Evolutionary conservation across 331 rosid genomes (phyloP), one percentile per base, ranked within the genome.

Genomic region (Telfairia occidentalis): DNA sequence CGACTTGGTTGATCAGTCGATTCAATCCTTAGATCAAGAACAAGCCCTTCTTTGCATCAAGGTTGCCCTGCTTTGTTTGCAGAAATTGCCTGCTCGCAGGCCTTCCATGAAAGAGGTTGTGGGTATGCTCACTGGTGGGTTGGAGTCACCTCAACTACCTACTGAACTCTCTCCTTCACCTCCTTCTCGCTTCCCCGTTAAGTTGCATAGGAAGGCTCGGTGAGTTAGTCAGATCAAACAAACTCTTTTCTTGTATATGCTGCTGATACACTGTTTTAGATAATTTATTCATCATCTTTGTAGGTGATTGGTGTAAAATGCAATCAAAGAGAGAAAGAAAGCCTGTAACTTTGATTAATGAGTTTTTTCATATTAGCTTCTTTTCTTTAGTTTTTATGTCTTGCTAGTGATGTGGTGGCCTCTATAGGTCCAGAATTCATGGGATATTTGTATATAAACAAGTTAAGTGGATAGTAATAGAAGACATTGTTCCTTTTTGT

Each of bases 91-190:
- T 63, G 81, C 82, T 73, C 90, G 90, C 18, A 86, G 99, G 69
- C 99, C 97, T 61, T 85, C 97, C 0, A 87, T 92, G 97, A 87
- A 87, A 59, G 91, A 90, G 74, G 96, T 90, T 66, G 93, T 89
- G 60, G 90, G 88, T n/a, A 88, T 95, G 88, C 93, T 95, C n/a
- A 81, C 57, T 23, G 96, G 97, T 13, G 90, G 83, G 21, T 70
- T 83, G 46, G 96, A 92, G 48, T 80, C 85, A 30, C 97, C 93
- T 55, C 88, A 87, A 70, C 79, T 95, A 32, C 97, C 99, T 1
- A 80, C 82, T 30, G 96, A 91, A 78, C 81, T 87, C 80, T 86
- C 97, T 3, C 94, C 90, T 7, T 87, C 97, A 8, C 82, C 96
- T 26, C 97, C 85, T n/a, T 85, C 96, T 28, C 85, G 92, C 8